A percentile compares a stretch with the other conserved stretches of the same genome.
phyloP scores from a whole-genome alignment of 2,329 filamentous ascomycete genomes.

The Hypoxylon sp. region DNA sequence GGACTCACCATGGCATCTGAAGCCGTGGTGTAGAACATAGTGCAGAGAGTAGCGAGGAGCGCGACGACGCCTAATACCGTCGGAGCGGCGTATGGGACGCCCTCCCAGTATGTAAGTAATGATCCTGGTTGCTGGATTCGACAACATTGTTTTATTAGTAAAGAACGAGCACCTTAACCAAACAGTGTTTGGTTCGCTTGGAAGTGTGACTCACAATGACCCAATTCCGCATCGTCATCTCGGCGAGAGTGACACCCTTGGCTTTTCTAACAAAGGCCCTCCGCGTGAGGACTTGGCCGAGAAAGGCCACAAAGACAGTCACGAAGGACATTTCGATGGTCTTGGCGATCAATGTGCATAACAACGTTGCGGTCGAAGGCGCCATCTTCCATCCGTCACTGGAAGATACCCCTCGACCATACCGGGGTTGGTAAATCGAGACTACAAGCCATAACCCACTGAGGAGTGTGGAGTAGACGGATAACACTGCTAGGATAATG shows the following conservation, averaged over 20 bases:
- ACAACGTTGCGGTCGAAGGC: conserved; percentile 75
- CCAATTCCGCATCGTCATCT: conserved; percentile 85
- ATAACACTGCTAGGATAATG: conserved; percentile 63
- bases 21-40: conserved; percentile 82
- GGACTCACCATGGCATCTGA: conserved; percentile 82
- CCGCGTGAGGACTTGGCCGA: conserved; percentile 82
- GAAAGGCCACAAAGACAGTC: conserved; percentile 80
- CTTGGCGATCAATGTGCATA: conserved; percentile 81
- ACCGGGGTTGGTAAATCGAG: conserved; percentile 74
- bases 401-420: conserved; percentile 69
- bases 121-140: conserved; percentile 73
- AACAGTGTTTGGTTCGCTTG: background rate
- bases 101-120: conserved; percentile 78
- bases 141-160: conserved; percentile 7
- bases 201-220: conserved; percentile 63
- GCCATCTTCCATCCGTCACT: conserved; percentile 65
- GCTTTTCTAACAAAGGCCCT: conserved; percentile 73
- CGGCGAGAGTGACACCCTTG: conserved; percentile 78
- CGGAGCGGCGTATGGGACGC: conserved; percentile 73
- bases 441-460: conserved; percentile 77
- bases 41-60: conserved; percentile 74
- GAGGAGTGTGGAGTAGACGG: conserved; percentile 74
- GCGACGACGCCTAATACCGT: conserved; percentile 76
- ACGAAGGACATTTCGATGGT: conserved; percentile 84
- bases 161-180: background rate